Evolutionary conservation across 768 basidiomycete species (phyloP).

Genomic region (Trametes maxima): DNA sequence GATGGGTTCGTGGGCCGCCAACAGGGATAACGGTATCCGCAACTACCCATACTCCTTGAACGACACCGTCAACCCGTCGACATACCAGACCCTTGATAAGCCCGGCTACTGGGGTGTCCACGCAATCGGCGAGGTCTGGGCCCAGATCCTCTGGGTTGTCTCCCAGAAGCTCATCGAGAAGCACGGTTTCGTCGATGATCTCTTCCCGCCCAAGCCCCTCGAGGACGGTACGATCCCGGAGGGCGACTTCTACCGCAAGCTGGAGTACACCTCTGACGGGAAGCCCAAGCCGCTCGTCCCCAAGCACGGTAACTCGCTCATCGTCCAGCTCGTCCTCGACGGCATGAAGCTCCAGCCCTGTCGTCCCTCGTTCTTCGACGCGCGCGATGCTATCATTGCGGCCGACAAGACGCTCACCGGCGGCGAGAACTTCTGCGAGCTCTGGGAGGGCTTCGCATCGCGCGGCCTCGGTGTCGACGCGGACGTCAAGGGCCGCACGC

Average conservation of each 20-base stretch:
- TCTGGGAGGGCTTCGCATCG: slow-evolving; percentile 85
- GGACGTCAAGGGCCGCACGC: slow-evolving; percentile 69
- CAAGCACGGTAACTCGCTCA: slow-evolving; percentile 88
- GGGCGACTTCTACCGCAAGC: slow-evolving; percentile 74
- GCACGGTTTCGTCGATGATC: slow-evolving; percentile 75
- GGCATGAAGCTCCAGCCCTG: slow-evolving; percentile 97
- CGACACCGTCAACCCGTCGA: slow-evolving; percentile 79
- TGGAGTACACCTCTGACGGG: slow-evolving; percentile 38
- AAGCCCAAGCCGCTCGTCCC: slow-evolving; percentile 69
- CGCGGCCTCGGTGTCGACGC: slow-evolving; percentile 85
- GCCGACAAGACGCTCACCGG: slow-evolving; percentile 89
- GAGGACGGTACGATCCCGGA: slow-evolving; percentile 64
- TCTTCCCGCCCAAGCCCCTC: slow-evolving; percentile 79
- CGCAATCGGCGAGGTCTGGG: slow-evolving; percentile 95
- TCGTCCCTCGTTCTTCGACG: slow-evolving; percentile 87
- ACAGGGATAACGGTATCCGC: slow-evolving; percentile 72
- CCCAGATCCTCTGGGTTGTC: slow-evolving; percentile 84
- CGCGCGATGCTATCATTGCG: slow-evolving; percentile 87
- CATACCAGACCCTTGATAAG: slow-evolving; percentile 93
- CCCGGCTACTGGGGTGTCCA: slow-evolving; percentile 94
- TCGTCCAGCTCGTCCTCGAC: slow-evolving; percentile 81
- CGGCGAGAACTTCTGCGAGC: slow-evolving; percentile 87
- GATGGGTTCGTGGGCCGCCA: slow-evolving; percentile 97
- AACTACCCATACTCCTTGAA: slow-evolving; percentile 86
- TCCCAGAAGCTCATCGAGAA: slow-evolving; percentile 74